Evolutionary conservation across 1,284 basidiomycete genomes (phyloP), one percentile per base, ranked within the genome.

Genomic region (Ustilago hordei): DNA sequence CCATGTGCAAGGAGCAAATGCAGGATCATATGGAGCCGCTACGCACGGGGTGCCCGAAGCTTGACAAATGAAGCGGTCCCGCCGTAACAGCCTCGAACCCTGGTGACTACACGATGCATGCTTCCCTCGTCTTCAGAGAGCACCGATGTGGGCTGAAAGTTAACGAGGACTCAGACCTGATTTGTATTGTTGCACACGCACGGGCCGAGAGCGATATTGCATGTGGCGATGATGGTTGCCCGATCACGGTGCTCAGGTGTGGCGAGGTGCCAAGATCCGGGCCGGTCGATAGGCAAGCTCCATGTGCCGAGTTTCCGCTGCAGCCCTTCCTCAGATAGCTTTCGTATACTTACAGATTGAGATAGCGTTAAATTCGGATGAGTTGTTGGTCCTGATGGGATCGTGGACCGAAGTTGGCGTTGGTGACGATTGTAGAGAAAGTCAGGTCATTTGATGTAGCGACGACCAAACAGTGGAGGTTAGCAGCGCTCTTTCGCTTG

Each of bases 391-490:
- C 12, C 28, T 17, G 28, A 28, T 23, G 13, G 4, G n/a, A 28
- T 17, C 28, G 17, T 48, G 39, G 39, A 45, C n/a, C 8, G 11
- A 7, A 19, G 8, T 45, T 45, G n/a, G 11, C n/a, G 11, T 8
- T 45, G 48, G 28, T 50, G 48, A 50, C n/a, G 48, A 50, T 8
- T 6, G 13, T 15, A 50, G 15, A 50, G 9, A 32, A 32, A 50
- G 28, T 50, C 23, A 50, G 13, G 48, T 50, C 48, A 34, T 31
- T n/a, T 28, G 31, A 50, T 50, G 23, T 28, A 50, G 15, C 23
- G 48, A 50, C 23, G 48, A 54, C 12, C 28, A 52, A 13, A 17
- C 52, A 36, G 52, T 38, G 52, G 52, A 54, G 52, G 35, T 54
- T 38, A 38, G 15, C 32, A 50, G 48, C 31, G 23, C 48, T 52